A percentile compares a stretch with the other conserved stretches of the same genome.
Evolutionary conservation across 176 grass and related monocot species (phyloP).

Genomic region (Cymbopogon citratus): DNA sequence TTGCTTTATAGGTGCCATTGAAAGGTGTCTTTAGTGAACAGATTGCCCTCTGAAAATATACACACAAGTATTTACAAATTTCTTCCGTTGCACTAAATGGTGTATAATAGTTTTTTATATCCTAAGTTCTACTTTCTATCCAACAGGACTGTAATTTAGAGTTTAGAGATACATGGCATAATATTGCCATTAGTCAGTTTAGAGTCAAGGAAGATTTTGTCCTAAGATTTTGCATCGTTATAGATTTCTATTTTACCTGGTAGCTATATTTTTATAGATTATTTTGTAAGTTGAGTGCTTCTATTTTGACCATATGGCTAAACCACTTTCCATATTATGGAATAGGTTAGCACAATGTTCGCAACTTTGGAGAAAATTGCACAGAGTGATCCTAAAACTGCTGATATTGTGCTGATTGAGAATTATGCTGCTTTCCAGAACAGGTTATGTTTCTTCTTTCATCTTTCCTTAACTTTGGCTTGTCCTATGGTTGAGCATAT

Average conservation of each 20-base stretch:
- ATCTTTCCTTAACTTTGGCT: neutral
- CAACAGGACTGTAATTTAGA: neutral
- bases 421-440: conserved; percentile 98
- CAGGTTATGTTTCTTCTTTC: conserved; percentile 50
- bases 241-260: neutral
- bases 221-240: conserved; percentile 18
- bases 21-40: neutral
- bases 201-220: neutral
- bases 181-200: neutral
- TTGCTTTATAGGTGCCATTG: neutral
- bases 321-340: conserved; percentile 20
- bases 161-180: neutral
- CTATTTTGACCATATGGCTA: conserved; percentile 7
- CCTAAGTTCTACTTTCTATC: neutral
- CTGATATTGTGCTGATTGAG: conserved; percentile 83
- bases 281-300: neutral
- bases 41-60: neutral
- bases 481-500: conserved; percentile 4
- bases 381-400: conserved; percentile 70
- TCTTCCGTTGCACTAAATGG: neutral
- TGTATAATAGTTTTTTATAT: neutral
- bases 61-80: neutral
- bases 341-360: conserved; percentile 94
- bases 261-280: neutral
- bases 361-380: conserved; percentile 91